Conservation (phyloP, 495 filamentous ascomycete genomes). For the Friedmanniomyces simplex region DNA sequence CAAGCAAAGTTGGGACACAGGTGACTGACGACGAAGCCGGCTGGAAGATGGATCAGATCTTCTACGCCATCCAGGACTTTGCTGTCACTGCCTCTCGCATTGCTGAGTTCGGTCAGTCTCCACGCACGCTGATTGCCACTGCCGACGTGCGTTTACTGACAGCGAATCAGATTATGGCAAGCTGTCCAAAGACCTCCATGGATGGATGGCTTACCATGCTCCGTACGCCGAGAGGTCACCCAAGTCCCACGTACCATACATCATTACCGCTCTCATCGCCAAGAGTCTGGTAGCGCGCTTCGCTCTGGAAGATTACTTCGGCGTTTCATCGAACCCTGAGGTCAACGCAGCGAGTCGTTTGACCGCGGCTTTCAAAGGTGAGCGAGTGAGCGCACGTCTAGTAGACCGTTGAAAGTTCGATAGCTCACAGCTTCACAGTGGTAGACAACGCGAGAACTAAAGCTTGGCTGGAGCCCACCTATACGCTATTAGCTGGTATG, state of each 20-base stretch:
- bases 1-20: background rate
- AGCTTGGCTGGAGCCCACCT: background rate
- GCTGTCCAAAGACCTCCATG: background rate
- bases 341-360: too few relatives aligned
- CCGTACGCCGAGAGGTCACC: background rate
- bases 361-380: too few relatives aligned
- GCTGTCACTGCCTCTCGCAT: background rate
- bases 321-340: background rate
- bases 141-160: background rate
- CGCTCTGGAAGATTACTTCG: background rate
- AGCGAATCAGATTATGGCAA: background rate
- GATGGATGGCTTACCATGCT: background rate
- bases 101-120: conserved; percentile 1
- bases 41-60: background rate
- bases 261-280: background rate
- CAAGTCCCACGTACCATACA: background rate
- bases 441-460: background rate
- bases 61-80: conserved; percentile 5
- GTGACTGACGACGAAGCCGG: background rate
- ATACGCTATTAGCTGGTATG: background rate
- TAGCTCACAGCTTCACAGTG: background rate
- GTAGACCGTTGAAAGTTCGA: too few relatives aligned
- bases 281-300: background rate
- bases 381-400: too few relatives aligned
- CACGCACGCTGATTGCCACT: background rate